Conservation (phyloP, 805 yeast genomes). For the Monosporozyma aquatica region DNA sequence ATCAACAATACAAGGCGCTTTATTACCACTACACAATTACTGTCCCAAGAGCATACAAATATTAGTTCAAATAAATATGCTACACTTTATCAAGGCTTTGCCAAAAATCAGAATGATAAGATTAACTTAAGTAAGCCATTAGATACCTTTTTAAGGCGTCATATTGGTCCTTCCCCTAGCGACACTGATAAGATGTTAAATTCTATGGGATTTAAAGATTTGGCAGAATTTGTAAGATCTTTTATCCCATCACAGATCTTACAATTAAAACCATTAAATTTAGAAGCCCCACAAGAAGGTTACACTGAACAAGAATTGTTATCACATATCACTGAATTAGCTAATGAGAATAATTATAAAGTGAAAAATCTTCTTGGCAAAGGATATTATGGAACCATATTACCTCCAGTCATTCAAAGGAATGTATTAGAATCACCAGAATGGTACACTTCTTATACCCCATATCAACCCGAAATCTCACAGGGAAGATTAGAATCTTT, state of each 20-base stretch:
- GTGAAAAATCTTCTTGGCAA: constrained; percentile 78
- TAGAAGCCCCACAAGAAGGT: constrained; percentile 60
- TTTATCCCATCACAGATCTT: constrained; percentile 76
- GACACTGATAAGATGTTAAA: constrained; percentile 60
- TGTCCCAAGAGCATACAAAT: background rate
- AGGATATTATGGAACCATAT: constrained; percentile 84
- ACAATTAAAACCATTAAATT: constrained; percentile 53
- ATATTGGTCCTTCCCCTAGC: constrained; percentile 68
- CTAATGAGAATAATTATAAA: constrained; percentile 58
- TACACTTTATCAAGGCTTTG: constrained; percentile 37
- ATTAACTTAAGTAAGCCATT: constrained; percentile 30
- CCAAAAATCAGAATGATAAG: constrained; percentile 6
- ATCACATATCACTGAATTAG: constrained; percentile 55
- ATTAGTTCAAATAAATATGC: constrained; percentile 46
- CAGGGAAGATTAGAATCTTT: constrained; percentile 92
- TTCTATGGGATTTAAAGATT: constrained; percentile 53
- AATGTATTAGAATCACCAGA: constrained; percentile 89
- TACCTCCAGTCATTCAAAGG: constrained; percentile 90
- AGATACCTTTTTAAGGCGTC: constrained; percentile 86
- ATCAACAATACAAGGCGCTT: background rate
- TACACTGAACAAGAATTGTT: constrained; percentile 76
- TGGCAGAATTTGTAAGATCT: constrained; percentile 58
- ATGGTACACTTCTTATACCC: constrained; percentile 98
- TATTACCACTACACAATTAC: background rate
- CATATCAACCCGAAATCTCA: constrained; percentile 96